phyloP scores from a whole-genome alignment of 805 yeast genomes.

The Yarrowia phangngaensis region DNA sequence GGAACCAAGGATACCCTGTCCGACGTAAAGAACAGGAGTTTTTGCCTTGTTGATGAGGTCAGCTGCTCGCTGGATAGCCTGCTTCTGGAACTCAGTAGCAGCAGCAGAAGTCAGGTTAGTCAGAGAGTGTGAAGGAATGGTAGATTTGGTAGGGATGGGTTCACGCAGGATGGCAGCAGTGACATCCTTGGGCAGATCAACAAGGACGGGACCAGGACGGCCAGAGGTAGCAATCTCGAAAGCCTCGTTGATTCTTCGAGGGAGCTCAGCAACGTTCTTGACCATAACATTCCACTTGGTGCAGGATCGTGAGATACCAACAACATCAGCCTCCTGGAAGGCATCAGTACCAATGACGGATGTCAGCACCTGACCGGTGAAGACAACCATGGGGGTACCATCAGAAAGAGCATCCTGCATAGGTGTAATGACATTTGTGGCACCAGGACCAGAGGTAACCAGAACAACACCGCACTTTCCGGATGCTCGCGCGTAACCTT shows the following conservation, averaged over 20 bases:
- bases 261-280: constrained; percentile 87
- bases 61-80: constrained; percentile 74
- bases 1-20: constrained; percentile 81
- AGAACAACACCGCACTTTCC: constrained; percentile 97
- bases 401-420: constrained; percentile 96
- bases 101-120: constrained; percentile 65
- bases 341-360: constrained; percentile 96
- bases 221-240: constrained; percentile 95
- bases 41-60: constrained; percentile 74
- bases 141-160: constrained; percentile 87
- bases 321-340: constrained; percentile 97
- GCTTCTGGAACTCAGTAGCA: constrained; percentile 68
- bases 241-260: constrained; percentile 94
- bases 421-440: constrained; percentile 97
- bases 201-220: constrained; percentile 97
- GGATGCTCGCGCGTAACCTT: constrained; percentile 92
- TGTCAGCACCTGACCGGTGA: constrained; percentile 96
- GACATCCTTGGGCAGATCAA: constrained; percentile 96
- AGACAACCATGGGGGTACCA: constrained; percentile 95
- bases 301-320: constrained; percentile 95
- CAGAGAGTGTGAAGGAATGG: constrained; percentile 56
- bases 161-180: constrained; percentile 85
- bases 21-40: constrained; percentile 84
- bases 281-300: constrained; percentile 99
- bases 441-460: constrained; percentile 99